Evolutionary conservation across 768 basidiomycete species (phyloP).

Genomic region (Scleroderma citrinum): DNA sequence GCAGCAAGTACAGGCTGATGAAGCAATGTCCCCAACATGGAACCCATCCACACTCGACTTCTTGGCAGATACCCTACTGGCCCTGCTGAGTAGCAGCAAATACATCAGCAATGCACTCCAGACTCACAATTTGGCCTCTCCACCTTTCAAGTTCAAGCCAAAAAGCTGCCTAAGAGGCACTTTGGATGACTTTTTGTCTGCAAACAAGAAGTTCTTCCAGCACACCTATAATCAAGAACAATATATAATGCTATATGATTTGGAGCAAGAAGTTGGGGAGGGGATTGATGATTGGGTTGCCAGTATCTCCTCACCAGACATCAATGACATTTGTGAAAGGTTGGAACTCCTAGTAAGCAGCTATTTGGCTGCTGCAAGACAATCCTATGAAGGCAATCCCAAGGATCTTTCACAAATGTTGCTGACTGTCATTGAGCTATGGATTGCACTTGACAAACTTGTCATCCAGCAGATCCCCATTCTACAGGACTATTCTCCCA

Average conservation of each 20-base stretch:
- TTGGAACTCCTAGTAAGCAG: conserved; percentile 23
- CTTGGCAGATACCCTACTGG: conserved; percentile 26
- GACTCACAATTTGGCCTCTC: background rate
- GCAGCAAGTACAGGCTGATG: conserved; percentile 20
- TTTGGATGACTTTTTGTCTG: background rate
- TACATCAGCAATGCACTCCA: conserved; percentile 20
- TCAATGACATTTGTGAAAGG: conserved; percentile 16
- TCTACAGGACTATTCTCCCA: conserved; percentile 40
- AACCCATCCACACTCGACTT: conserved; percentile 20
- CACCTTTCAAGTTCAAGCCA: background rate
- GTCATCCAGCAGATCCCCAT: conserved; percentile 23
- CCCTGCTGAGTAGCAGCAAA: conserved; percentile 22
- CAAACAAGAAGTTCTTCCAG: background rate
- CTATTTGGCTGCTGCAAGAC: conserved; percentile 22
- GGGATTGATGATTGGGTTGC: conserved; percentile 30
- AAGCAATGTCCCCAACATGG: conserved; percentile 24
- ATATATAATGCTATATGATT: conserved; percentile 28
- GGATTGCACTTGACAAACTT: conserved; percentile 36
- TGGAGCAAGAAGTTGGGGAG: conserved; percentile 30
- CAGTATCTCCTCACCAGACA: conserved; percentile 8
- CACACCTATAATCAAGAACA: background rate
- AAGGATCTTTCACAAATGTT: conserved; percentile 37
- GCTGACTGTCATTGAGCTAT: conserved; percentile 31
- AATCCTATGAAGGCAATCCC: conserved; percentile 28
- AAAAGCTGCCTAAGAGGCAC: background rate